Base-by-base conservation (phyloP, 1,284 basidiomycete genomes). In the Wallemia ichthyophaga region DNA sequence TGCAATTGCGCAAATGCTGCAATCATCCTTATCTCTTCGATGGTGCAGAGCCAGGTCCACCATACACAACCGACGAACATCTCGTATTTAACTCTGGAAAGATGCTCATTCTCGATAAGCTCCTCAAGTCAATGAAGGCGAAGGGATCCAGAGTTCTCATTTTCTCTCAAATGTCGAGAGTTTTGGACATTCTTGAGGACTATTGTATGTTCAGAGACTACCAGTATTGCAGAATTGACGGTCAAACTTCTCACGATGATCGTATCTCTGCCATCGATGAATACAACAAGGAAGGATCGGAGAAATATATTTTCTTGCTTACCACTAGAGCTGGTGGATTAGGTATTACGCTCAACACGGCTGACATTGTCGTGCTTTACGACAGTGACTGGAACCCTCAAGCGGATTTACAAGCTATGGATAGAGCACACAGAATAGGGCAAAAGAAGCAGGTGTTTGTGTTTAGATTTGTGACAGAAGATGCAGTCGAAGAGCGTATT, bases 341-440 rank as follows among this genome's bases (percentile, higher is more conserved):
- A 57, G 94, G 94, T 62, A 98, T 99, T 73, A 98, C 98, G 69
- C 71, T 99, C 64, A 94, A 91, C 2, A 81, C 83, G 0, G 94
- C 92, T 13, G 94, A 98, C 69, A 77, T 95, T 59, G 92, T 99
- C 56, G 82, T 99, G 0, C 73, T 98, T n/a, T 98, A 96, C 64
- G 94, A 99, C 68, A 85, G 82, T 63, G 94, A 98, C 70, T 98
- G 92, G 92, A 98, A 98, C 70, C 92, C 94, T 1, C 92, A 99
- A 71, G 92, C 92, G 2, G 94, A 99, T 73, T 70, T 98, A 60
- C 94, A 98, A 69, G 94, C 94, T 3, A 96, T 98, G 94, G 92
- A 98, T 69, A 85, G 92, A 63, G 92, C 92, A 0, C 92, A 98
- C 72, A 85, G 92, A 64, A 96, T 98, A 63, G 92, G 92, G 1